Evolutionary conservation across 345 rosid species (phyloP).

Genomic region (Xanthoceras sorbifolium): DNA sequence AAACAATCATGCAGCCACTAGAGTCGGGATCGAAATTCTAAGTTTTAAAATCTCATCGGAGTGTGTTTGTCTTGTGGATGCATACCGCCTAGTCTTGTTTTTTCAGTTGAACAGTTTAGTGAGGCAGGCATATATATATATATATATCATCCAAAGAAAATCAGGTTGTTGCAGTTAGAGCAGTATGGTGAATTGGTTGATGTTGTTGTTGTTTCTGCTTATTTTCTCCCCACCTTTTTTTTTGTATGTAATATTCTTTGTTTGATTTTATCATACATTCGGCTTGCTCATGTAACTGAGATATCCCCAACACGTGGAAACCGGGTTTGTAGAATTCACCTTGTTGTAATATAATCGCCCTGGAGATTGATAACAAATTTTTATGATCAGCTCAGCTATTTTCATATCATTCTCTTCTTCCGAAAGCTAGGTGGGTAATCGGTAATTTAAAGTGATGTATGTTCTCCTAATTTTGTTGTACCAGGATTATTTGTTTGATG

Average conservation of each 20-base stretch:
- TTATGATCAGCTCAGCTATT: neutral
- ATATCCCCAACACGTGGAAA: slow-evolving; percentile 12
- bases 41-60: slow-evolving; percentile 13
- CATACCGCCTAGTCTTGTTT: slow-evolving; percentile 16
- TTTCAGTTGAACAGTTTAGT: slow-evolving; percentile 19
- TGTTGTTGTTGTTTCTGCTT: slow-evolving; percentile 14
- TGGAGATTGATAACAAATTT: slow-evolving; percentile 19
- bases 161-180: slow-evolving; percentile 23
- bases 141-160: slow-evolving; percentile 14
- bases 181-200: slow-evolving; percentile 27
- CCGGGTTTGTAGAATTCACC: slow-evolving; percentile 27
- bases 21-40: slow-evolving; percentile 1
- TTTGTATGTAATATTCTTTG: slow-evolving; percentile 47
- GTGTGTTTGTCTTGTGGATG: slow-evolving; percentile 27
- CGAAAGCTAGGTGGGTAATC: neutral
- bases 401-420: neutral
- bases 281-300: slow-evolving; percentile 35
- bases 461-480: neutral
- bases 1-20: slow-evolving; percentile 23
- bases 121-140: slow-evolving; percentile 17
- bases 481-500: neutral
- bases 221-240: neutral
- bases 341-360: slow-evolving; percentile 34
- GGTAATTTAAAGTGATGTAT: too few species aligned
- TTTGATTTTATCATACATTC: slow-evolving; percentile 21